Evolutionary conservation across 225 moss, liverwort and hornwort species (phyloP), one percentile per base, ranked within the genome.

Genomic region (Bryoerythrophyllum caledonicum): DNA sequence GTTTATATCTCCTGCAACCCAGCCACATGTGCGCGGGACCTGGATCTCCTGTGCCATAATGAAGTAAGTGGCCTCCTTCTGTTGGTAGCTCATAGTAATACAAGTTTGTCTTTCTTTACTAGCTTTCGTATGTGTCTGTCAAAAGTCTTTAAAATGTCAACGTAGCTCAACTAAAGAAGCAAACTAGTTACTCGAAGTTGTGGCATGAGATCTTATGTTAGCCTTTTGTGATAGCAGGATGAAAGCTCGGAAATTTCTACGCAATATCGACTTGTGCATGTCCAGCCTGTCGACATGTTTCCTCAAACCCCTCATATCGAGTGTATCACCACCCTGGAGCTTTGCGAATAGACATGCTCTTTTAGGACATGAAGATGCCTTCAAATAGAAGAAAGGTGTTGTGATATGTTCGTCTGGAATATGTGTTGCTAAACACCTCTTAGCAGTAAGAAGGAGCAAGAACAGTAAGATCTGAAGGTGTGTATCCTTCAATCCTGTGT

Each of bases 1-100:
- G 82, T 99, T 20, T 99, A 99, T 72, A 90, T 99, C 20, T 99
- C 99, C 54, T 99, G 99, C 87, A 99, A 99, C 73, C 99, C 99
- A 56, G 91, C 99, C 69, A 99, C 99, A 26, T 93, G 93, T 78
- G 95, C 99, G 60, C 89, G 99, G 68, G 99, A 99, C 76, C 86
- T 99, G 56, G 99, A 95, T 76, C 84, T 93, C 52, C 78, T 99
- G 13, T 99, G 99, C 79, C 99, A 99, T 63, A 86, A 54, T 41
- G 86, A 78, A 81, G 91, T 81, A 82, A 84, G 88, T 75, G 57
- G 51, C 78, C 34, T 66, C 46, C 68, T 57, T 38, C 12, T 58
- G 0, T 66, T 40, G 26, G 4, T 24, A 27, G 13, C 38, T 53
- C 65, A n/a, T n/a, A n/a, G n/a, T n/a, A n/a, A n/a, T n/a, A n/a